Percentiles rank a stretch among this genome's conserved stretches.
Conservation (phyloP, 2,329 filamentous ascomycete genomes). For the Rutstroemia sp. region DNA sequence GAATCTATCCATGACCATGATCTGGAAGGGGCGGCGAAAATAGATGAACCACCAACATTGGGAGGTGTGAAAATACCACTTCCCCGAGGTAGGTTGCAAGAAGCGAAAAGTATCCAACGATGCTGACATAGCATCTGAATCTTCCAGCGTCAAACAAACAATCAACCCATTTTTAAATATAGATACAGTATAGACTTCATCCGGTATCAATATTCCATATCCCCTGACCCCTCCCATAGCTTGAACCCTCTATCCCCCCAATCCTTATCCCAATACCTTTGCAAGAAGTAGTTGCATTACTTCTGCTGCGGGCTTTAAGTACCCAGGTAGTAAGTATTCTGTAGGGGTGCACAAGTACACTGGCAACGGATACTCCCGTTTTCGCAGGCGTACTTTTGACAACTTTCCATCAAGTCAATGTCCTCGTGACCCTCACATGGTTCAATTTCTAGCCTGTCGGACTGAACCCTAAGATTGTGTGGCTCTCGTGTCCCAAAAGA, state of each 20-base stretch:
- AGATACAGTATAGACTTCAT: slow-evolving; percentile 3
- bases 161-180: background rate
- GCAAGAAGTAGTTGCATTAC: slow-evolving; percentile 7
- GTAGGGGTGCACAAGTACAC: background rate
- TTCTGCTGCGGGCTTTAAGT: background rate
- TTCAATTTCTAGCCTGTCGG: slow-evolving; percentile 7
- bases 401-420: slow-evolving; percentile 5
- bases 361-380: slow-evolving; percentile 21
- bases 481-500: slow-evolving; percentile 25
- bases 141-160: background rate
- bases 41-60: background rate
- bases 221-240: background rate
- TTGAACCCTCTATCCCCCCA: background rate
- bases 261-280: background rate
- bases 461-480: slow-evolving; percentile 17
- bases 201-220: slow-evolving; percentile 8
- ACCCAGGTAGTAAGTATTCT: background rate
- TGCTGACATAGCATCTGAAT: background rate
- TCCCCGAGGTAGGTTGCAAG: background rate
- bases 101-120: background rate
- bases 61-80: background rate
- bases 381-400: slow-evolving; percentile 12
- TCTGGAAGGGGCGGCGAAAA: background rate
- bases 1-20: background rate
- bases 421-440: slow-evolving; percentile 27